Evolutionary conservation across 768 basidiomycete genomes (phyloP).

Genomic region (Myochromella boudieri): DNA sequence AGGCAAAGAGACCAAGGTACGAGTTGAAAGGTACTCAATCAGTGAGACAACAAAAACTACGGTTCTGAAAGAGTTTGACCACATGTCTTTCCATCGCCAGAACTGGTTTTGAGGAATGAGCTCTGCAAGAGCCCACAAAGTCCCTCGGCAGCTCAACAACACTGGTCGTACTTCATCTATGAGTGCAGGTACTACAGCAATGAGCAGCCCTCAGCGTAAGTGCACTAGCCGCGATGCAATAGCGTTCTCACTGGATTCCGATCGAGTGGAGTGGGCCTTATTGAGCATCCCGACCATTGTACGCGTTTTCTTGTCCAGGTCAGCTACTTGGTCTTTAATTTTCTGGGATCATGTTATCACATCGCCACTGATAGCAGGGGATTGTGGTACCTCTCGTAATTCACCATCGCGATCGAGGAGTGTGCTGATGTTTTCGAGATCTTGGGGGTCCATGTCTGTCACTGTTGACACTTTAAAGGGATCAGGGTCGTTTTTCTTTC

Average conservation of each 20-base stretch:
- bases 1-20: slow-evolving; percentile 58
- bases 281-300: slow-evolving; percentile 74
- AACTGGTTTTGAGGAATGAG: slow-evolving; percentile 71
- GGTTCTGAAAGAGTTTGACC: slow-evolving; percentile 67
- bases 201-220: slow-evolving; percentile 3
- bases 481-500: too few species aligned
- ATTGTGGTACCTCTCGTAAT: slow-evolving; percentile 55
- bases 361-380: slow-evolving; percentile 1
- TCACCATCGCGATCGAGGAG: slow-evolving; percentile 65
- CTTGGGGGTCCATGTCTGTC: slow-evolving; percentile 49
- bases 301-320: slow-evolving; percentile 75
- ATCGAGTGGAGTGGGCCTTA: slow-evolving; percentile 75
- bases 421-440: slow-evolving; percentile 56
- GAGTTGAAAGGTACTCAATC: slow-evolving; percentile 59
- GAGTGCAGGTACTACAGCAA: slow-evolving; percentile 54
- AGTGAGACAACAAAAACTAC: slow-evolving; percentile 67
- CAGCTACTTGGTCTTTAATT: slow-evolving; percentile 75
- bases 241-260: slow-evolving; percentile 49
- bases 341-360: slow-evolving; percentile 46
- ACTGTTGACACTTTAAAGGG: neutral
- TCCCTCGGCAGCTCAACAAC: slow-evolving; percentile 53
- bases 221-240: neutral
- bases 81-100: slow-evolving; percentile 87
- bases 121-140: slow-evolving; percentile 48
- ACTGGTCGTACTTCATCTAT: slow-evolving; percentile 57